Evolutionary conservation across 345 rosid genomes (phyloP).

Genomic region (Aquilaria malaccensis): DNA sequence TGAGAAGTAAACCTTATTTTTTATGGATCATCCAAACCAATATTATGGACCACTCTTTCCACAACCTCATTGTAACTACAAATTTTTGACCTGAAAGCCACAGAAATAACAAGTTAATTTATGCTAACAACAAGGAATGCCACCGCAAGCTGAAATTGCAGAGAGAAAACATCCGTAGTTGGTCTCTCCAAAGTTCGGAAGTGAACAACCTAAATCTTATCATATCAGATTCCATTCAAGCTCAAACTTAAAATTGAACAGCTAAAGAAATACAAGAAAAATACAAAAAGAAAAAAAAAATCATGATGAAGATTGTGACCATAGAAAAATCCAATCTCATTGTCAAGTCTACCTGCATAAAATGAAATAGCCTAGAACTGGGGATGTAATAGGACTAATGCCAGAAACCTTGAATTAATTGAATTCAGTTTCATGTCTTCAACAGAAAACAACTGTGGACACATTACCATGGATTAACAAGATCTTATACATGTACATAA

Average conservation of each 20-base stretch:
- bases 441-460: too few species aligned
- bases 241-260: too few species aligned
- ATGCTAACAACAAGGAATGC: conserved; percentile 9
- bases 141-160: conserved; percentile 36
- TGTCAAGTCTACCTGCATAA: too few species aligned
- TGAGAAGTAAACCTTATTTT: conserved; percentile 92
- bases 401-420: too few species aligned
- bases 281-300: conserved; percentile 14
- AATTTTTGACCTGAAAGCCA: conserved; percentile 64
- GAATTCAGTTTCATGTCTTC: too few species aligned
- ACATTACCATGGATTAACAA: too few species aligned
- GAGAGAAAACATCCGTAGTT: conserved; percentile 75
- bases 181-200: conserved; percentile 86
- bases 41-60: conserved; percentile 70
- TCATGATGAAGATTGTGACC: conserved; percentile 3
- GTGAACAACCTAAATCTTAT: conserved; percentile 50
- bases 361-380: too few species aligned
- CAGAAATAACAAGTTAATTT: conserved; percentile 15
- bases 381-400: too few species aligned
- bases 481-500: too few species aligned
- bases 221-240: too few species aligned
- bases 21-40: conserved; percentile 84
- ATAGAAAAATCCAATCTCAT: too few species aligned
- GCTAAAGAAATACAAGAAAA: not conserved
- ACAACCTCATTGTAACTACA: conserved; percentile 88